phyloP scores from a whole-genome alignment of 306 rosid genomes.

The Rubus parviflorus region DNA sequence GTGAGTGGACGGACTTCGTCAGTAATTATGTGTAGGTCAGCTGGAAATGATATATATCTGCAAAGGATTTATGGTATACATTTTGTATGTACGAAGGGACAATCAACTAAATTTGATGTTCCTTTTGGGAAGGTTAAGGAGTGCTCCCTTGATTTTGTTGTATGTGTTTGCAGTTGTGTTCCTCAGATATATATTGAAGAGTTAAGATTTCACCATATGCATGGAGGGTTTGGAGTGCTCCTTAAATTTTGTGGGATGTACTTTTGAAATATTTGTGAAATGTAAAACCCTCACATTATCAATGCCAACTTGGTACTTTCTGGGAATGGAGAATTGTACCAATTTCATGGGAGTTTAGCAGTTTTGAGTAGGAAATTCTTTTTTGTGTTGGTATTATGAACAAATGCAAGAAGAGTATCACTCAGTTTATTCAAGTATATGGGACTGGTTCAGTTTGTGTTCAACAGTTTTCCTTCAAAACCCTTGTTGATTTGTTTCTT shows the following conservation, averaged over 20 bases:
- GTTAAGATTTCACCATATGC: background rate
- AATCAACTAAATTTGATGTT: background rate
- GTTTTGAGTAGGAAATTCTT: background rate
- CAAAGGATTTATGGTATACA: background rate
- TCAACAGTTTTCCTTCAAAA: too few relatives aligned
- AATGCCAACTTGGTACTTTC: background rate
- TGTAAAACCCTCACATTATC: background rate
- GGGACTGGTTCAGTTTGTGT: too few relatives aligned
- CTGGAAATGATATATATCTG: background rate
- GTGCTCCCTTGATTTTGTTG: background rate
- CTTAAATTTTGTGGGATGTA: background rate
- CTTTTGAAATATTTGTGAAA: background rate
- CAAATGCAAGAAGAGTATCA: too few relatives aligned
- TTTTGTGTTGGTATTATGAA: background rate
- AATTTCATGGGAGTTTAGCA: background rate
- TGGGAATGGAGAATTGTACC: background rate
- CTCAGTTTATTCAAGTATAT: too few relatives aligned
- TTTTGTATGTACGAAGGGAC: background rate
- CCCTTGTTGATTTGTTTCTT: too few relatives aligned
- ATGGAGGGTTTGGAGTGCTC: background rate
- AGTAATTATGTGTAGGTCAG: conserved; percentile 3
- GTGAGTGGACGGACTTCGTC: conserved; percentile 11
- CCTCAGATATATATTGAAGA: background rate
- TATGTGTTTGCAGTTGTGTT: background rate
- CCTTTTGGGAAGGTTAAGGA: background rate